Evolutionary conservation across 2,329 filamentous ascomycete genomes (phyloP), one percentile per base, ranked within the genome.

Genomic region (Lasiodiplodia sp.): DNA sequence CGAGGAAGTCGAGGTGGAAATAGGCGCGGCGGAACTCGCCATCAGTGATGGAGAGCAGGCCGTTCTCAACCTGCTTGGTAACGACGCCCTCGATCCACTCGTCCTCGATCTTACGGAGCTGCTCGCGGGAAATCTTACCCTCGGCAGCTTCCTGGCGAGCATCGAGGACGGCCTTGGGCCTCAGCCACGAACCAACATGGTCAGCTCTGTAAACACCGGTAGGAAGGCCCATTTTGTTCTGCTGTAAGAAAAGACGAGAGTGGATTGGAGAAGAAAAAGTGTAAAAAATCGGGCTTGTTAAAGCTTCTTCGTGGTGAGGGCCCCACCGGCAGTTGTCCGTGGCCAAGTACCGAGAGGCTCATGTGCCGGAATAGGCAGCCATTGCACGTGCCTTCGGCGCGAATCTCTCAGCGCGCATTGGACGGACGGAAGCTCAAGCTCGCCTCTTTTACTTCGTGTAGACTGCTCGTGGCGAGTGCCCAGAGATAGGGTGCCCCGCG

Each of bases 1-100:
- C 81, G 53, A 88, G 80, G 78, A 87, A 88, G 77, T 88, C 86
- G 69, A 87, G 82, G 75, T 88, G 86, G 78, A 88, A 88, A 79
- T 83, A 88, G 56, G 82, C 82, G 67, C 86, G 84, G 65, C 86
- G 83, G 77, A 86, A 87, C 76, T 87, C 86, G 77, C 86, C 86
- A 69, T 87, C 86, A 10, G 86, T 87, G 56, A 87, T 81, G 67
- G 82, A 82, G 67, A 79, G 82, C 28, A 87, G 76, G 40, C 86
- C 85, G 67, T 80, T 82, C 23, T 78, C 78, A 53, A 86, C 78
- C 73, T 87, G 82, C 72, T 83, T 81, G 68, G 80, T 74, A 60
- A 86, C 85, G 1, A 86, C 84, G 6, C 80, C 73, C 38, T 80
- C 77, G 71, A 87, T 82, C 75, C 84, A 78, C 72, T 82, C 78